These are phyloP conservation scores for Xylaria palmicola DNA, from an alignment of 495 filamentous ascomycete species.

Conservation along the genomic window DNA sequence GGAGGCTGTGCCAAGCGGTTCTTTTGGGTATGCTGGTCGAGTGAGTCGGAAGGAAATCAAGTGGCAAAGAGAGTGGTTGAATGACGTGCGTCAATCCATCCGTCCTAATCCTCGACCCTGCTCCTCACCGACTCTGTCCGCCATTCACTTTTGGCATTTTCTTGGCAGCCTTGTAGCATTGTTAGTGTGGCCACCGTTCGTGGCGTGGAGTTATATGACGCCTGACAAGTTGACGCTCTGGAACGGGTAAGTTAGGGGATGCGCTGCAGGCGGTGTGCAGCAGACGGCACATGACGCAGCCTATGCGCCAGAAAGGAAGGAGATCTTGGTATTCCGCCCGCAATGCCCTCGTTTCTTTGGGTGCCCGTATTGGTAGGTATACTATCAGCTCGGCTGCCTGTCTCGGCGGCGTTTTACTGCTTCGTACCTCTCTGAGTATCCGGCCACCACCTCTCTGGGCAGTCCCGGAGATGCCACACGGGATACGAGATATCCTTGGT, in stretches of 20 bases:
- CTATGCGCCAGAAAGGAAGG: background rate
- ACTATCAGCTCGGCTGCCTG: background rate
- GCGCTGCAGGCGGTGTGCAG: background rate
- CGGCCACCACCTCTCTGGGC: background rate
- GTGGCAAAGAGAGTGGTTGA: background rate
- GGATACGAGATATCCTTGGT: background rate
- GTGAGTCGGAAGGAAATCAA: background rate
- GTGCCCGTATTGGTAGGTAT: background rate
- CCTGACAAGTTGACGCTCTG: background rate
- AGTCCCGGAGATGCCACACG: background rate
- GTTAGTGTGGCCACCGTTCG: background rate
- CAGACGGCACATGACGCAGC: background rate
- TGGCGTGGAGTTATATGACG: background rate
- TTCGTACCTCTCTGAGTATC: too few relatives aligned
- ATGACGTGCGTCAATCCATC: background rate
- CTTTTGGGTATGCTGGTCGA: background rate
- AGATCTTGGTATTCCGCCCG: background rate
- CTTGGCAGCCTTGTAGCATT: background rate
- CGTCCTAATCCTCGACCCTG: too few relatives aligned
- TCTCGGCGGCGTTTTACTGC: too few relatives aligned
- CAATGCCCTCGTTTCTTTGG: background rate
- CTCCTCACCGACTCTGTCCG: constrained; percentile 1
- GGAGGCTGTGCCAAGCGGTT: background rate
- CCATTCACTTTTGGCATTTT: background rate
- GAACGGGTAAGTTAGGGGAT: background rate